Conservation (phyloP, 139 green algal species). For the Coelastrella sp. region DNA sequence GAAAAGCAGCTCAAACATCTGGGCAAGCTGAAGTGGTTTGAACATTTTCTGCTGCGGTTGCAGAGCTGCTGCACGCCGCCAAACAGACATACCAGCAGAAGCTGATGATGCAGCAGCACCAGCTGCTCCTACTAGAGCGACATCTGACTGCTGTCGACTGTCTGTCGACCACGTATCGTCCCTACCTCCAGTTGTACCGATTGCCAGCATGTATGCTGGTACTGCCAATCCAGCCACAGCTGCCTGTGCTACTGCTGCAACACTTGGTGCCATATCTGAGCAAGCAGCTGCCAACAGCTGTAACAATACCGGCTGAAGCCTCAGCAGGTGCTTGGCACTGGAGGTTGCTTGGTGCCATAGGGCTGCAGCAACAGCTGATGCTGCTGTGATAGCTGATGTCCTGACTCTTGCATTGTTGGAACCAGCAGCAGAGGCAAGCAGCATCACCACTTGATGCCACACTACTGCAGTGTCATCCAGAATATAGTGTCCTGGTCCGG, state of each 20-base stretch:
- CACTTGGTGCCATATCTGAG: neutral
- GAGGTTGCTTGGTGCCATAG: neutral
- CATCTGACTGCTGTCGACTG: neutral
- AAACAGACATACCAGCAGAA: neutral
- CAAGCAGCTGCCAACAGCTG: slow-evolving; percentile 15
- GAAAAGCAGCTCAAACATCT: slow-evolving; percentile 63
- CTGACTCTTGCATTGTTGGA: neutral
- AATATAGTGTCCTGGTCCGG: no score
- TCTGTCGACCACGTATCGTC: no score
- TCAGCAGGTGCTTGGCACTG: neutral
- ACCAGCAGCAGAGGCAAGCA: neutral
- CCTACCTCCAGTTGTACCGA: neutral
- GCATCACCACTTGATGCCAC: neutral
- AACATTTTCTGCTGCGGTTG: slow-evolving; percentile 48
- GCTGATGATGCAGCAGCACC: neutral
- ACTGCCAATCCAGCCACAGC: slow-evolving; percentile 25
- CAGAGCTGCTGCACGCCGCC: slow-evolving; percentile 43
- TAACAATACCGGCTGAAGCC: neutral
- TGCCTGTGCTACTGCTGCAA: slow-evolving; percentile 33
- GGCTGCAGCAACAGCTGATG: neutral
- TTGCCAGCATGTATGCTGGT: slow-evolving; percentile 3
- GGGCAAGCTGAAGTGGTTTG: slow-evolving; percentile 56
- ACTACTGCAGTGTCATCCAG: no score
- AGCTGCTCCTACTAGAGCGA: neutral
- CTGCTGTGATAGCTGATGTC: neutral